Evolutionary conservation across 139 green algal species (phyloP), one percentile per base, ranked within the genome.

Genomic region (Nannochloris sp.): DNA sequence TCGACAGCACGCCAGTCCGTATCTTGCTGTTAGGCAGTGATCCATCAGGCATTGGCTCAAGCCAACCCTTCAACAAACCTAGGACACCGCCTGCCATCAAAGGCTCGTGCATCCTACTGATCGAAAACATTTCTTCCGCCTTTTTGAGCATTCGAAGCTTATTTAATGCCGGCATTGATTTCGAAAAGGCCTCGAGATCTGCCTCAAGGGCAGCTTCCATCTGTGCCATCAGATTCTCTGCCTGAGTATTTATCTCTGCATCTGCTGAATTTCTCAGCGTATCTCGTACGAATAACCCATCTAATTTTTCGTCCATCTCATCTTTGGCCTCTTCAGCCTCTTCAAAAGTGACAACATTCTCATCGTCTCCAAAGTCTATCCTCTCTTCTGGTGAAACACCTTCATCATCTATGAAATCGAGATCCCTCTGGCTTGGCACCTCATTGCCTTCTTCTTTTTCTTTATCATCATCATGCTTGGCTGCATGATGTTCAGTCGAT

Each of bases 1-100:
- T 34, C 15, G 57, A 43, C 50, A 88, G 65, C 48, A 87, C 64
- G 4, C 63, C 37, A 37, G 72, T 65, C 16, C 80, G 66, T 19
- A 82, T 50, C 29, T 77, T 83, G 44, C 63, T 71, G 54, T 90
- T 90, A 34, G 83, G 83, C 62, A 90, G 79, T 25, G 71, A 54
- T 57, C 77, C 74, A 53, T 90, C 79, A 3, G 53, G 58, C 65
- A 90, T 73, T 5, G 75, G 79, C 58, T 90, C 80, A 24, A 90
- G 66, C 83, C 83, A 90, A 9, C 71, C 69, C 61, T 86, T 87
- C 36, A 90, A 66, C 24, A 80, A 59, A 18, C 69, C 75, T 24
- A 90, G 60, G 44, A 90, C 19, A 9, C 81, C 80, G 0, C 63
- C 58, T 37, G 83, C 71, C 48, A 90, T 36, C 18, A 89, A 70